Conservation (phyloP, 73 alveolate genomes). For the Uronychia binucleata region DNA sequence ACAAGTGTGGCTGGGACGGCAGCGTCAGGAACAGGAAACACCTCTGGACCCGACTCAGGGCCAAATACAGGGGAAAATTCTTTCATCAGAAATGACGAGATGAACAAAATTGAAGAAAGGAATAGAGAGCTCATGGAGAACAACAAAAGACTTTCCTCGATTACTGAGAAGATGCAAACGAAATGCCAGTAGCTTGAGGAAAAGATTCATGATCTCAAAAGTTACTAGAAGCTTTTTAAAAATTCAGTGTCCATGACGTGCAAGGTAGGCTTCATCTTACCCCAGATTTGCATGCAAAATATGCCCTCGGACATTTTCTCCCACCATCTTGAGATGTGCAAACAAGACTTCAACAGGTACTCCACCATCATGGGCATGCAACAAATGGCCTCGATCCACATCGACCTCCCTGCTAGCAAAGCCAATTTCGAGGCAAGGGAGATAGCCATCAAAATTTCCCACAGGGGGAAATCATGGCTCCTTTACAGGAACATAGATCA, state of each 20-base stretch:
- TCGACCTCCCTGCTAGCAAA: background rate
- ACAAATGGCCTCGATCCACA: background rate
- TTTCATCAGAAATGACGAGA: background rate
- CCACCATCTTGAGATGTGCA: background rate
- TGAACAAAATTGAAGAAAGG: constrained; percentile 1
- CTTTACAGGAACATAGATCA: background rate
- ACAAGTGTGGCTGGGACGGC: background rate
- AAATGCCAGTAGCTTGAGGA: constrained; percentile 28
- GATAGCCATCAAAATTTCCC: background rate
- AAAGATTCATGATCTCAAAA: constrained; percentile 19
- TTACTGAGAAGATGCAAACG: constrained; percentile 18
- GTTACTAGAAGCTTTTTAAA: constrained; percentile 21
- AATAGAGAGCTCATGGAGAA: constrained; percentile 12
- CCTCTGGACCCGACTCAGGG: too few species aligned
- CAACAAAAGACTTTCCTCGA: constrained; percentile 31
- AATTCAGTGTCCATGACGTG: constrained; percentile 39
- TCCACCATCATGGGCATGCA: background rate
- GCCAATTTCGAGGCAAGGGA: background rate
- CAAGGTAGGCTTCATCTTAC: constrained; percentile 13
- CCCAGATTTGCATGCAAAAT: background rate
- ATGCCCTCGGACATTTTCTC: background rate
- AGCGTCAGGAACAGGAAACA: too few species aligned
- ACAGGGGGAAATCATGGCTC: background rate
- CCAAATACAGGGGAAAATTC: too few species aligned
- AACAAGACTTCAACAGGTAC: background rate